phyloP scores from a whole-genome alignment of 495 filamentous ascomycete species.

The Aspergillus kassunensis region DNA sequence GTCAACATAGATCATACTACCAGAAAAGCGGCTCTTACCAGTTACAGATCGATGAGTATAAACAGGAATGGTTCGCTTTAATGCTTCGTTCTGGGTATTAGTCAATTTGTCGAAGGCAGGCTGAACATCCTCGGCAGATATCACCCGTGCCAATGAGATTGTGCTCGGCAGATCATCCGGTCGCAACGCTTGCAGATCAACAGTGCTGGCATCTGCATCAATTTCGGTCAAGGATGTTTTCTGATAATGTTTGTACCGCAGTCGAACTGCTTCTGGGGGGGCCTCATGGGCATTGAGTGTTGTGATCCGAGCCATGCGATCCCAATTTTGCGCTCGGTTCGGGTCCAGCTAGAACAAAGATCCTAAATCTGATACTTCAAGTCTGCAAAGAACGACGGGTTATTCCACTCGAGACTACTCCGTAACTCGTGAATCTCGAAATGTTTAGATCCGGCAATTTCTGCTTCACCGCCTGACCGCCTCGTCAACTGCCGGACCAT shows the following conservation, averaged over 20 bases:
- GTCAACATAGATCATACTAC: slow-evolving; percentile 21
- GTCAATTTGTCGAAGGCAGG: slow-evolving; percentile 34
- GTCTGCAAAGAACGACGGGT: too few relatives aligned
- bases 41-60: slow-evolving; percentile 41
- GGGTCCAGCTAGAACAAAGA: too few relatives aligned
- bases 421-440: too few relatives aligned
- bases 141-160: slow-evolving; percentile 27
- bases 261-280: slow-evolving; percentile 61
- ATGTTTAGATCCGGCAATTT: too few relatives aligned
- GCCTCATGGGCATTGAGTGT: slow-evolving; percentile 65
- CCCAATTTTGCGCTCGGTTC: too few relatives aligned
- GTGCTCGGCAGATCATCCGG: slow-evolving; percentile 25
- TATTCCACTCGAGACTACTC: too few relatives aligned
- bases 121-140: slow-evolving; percentile 30
- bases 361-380: too few relatives aligned
- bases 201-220: slow-evolving; percentile 41
- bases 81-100: slow-evolving; percentile 20
- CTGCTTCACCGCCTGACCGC: too few relatives aligned
- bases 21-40: slow-evolving; percentile 26
- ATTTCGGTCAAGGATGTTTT: slow-evolving; percentile 40
- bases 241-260: slow-evolving; percentile 63
- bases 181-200: slow-evolving; percentile 45
- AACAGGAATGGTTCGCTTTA: slow-evolving; percentile 35
- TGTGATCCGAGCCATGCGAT: slow-evolving; percentile 36
- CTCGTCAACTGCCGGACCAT: too few relatives aligned